These are phyloP conservation scores for Zygosaccharomyces sapae DNA, from an alignment of 1,139 yeast species.

Conservation along the genomic window DNA sequence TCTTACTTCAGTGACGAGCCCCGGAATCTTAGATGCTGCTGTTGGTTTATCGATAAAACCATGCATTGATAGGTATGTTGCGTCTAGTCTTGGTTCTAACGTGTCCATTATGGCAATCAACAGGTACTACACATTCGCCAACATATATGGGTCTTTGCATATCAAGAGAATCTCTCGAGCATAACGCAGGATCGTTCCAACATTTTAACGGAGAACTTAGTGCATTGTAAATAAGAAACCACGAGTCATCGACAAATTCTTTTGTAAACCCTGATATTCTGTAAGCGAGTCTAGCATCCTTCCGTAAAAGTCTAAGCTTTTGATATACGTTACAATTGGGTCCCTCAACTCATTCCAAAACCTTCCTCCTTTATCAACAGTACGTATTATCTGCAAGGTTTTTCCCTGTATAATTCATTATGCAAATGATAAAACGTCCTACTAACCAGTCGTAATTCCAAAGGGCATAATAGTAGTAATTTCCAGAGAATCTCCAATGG, in stretches of 20 bases:
- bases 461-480: conserved; percentile 11
- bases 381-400: conserved; percentile 3
- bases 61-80: conserved; percentile 11
- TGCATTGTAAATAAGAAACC: conserved; percentile 22
- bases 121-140: conserved; percentile 12
- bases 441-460: conserved; percentile 9
- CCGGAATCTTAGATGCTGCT: conserved; percentile 11
- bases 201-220: conserved; percentile 14
- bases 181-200: conserved; percentile 6
- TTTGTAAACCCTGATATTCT: background rate
- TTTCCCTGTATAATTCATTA: conserved; percentile 12
- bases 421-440: conserved; percentile 12
- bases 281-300: conserved; percentile 9
- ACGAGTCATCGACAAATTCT: conserved; percentile 23
- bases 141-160: conserved; percentile 12
- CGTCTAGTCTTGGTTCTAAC: background rate
- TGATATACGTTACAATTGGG: conserved; percentile 6
- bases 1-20: conserved; percentile 13
- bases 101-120: background rate
- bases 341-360: conserved; percentile 9
- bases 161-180: conserved; percentile 11
- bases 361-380: background rate
- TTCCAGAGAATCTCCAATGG: conserved; percentile 13
- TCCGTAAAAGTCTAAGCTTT: conserved; percentile 15
- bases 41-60: conserved; percentile 13